Evolutionary conservation across 768 basidiomycete genomes (phyloP), one percentile per base, ranked within the genome.

Genomic region (Piloderma croceum): DNA sequence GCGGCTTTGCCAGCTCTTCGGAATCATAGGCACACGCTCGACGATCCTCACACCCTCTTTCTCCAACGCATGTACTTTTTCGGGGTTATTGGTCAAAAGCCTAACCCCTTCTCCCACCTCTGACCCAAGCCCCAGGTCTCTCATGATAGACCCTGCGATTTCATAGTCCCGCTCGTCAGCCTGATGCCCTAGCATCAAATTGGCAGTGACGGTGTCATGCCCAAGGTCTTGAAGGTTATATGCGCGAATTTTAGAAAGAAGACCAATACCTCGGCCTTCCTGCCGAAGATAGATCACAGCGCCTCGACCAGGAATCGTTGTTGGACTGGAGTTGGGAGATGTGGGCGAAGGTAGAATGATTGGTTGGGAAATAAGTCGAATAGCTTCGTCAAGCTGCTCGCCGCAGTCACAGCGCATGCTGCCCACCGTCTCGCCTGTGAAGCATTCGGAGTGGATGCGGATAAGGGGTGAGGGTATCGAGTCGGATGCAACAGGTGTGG

Each of bases 361-460:
- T 33, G 88, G 79, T 58, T 78, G 73, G 11, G 84, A 81, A 52
- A 97, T 90, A 52, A 82, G 81, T 9, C 90, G 77, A 46, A 98
- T 81, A n/a, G 96, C 91, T 59, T 97, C 94, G 63, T 98, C 93
- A 4, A 99, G 74, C 61, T 99, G 96, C 63, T 98, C 93, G 11
- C 96, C 96, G 56, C 96, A 99, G 61, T 99, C 96, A 58, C 96
- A 99, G 23, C 96, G 84, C 87, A 96, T 92, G 70, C 91, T 82
- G 20, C 96, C 96, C 43, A 98, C 79, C 6, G 93, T 98, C 63
- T 98, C 96, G 21, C 96, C 96, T 0, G 96, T 99, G 65, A 91
- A 98, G 61, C 96, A 99, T 61, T 99, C 96, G 21, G 91, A 96
- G 63, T 99, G 96, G 37, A 99, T 90, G 27, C 96, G 82, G 32